phyloP scores from a whole-genome alignment of 2,329 filamentous ascomycete genomes.

The Xylariaceae sp. region DNA sequence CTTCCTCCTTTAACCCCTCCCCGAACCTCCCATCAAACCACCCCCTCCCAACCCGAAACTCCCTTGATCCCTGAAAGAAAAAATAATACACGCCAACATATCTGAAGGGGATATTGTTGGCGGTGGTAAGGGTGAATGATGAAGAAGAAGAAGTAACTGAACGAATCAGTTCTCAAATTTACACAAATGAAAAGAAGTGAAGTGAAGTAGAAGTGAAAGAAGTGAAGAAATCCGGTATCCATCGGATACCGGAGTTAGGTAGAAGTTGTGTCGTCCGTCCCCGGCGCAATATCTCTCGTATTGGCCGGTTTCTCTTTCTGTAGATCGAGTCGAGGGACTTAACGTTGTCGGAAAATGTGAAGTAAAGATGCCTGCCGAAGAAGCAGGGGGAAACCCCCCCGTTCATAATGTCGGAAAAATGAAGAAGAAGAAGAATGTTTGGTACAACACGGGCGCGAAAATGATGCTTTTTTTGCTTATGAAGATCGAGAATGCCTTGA shows the following conservation, averaged over 20 bases:
- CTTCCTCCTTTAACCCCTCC: no score
- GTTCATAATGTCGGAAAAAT: conserved; percentile 11
- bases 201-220: neutral
- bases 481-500: no score
- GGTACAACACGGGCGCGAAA: conserved; percentile 4
- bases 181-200: conserved; percentile 12
- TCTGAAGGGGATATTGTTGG: no score
- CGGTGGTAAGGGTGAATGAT: no score
- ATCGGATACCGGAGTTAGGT: no score
- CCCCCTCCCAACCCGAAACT: no score
- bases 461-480: no score
- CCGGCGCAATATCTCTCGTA: neutral
- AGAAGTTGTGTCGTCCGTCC: neutral
- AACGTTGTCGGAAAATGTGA: neutral
- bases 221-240: neutral
- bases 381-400: neutral
- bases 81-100: no score
- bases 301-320: neutral
- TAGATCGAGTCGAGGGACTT: neutral
- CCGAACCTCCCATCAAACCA: no score
- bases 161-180: neutral
- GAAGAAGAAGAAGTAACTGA: no score
- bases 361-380: conserved; percentile 4
- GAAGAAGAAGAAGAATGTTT: neutral
- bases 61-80: no score